Evolutionary conservation across 2,329 filamentous ascomycete species (phyloP), one percentile per base, ranked within the genome.

Genomic region (Neopestalotiopsis rosae): DNA sequence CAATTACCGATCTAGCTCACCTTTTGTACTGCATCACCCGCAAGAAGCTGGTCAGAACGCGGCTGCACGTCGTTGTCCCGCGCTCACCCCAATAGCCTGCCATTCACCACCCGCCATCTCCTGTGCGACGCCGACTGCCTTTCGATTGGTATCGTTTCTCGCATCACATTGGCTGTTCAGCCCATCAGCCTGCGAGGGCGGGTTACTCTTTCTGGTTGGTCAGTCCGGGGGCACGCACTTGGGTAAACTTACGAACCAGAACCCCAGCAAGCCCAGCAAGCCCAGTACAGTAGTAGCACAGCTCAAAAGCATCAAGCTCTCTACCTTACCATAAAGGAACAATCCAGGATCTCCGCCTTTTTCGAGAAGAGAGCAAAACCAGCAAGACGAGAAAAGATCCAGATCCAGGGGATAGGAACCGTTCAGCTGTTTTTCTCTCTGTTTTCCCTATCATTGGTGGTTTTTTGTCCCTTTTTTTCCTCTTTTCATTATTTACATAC

Each of bases 181-280:
- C 20, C 14, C 14, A 63, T 20, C 49, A 40, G 14, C 40, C 56
- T 59, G 32, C 17, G 40, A 45, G 45, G 7, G 57, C 66, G 58
- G 66, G 34, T 67, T 63, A 63, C 59, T 58, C n/a, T 30, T 67
- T 67, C 57, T 63, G 59, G 66, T 67, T 67, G 66, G 66, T 67
- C 58, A 58, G 40, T 7, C 66, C 40, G 30, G 56, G 45, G 45
- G 61, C 34, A n/a, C 38, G 20, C 52, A 61, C 34, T 32, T 61
- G 24, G 34, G 10, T 38, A 7, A 38, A 38, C 34, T 49, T 20
- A 57, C 45, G 32, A 40, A 62, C 30, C 59, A 38, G 34, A 38
- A 38, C 59, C 59, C 59, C 30, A 34, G 30, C 32, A 30, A 62
- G 45, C 17, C 45, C 42, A 49, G 42, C 42, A 49, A n/a, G 42